phyloP scores from a whole-genome alignment of 2,329 filamentous ascomycete genomes.

The Fusarium clavum region DNA sequence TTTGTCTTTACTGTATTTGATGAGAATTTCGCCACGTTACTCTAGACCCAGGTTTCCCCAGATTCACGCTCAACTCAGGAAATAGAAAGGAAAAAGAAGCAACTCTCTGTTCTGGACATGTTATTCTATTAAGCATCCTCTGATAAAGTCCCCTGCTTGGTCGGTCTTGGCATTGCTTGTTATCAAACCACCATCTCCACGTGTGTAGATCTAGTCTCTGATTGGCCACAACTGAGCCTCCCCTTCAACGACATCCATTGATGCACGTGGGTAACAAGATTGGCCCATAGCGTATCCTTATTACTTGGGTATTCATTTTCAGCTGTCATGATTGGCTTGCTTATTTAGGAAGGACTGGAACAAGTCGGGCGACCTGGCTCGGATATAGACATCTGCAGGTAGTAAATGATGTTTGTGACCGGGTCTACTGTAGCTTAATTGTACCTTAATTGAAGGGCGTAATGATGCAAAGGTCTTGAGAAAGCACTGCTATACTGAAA shows the following conservation, averaged over 20 bases:
- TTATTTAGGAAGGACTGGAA: background rate
- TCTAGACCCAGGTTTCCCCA: background rate
- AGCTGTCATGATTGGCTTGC: background rate
- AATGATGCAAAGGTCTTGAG: background rate
- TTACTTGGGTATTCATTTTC: background rate
- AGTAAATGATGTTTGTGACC: too few relatives aligned
- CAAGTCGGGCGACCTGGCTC: background rate
- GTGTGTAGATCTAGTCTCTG: conserved; percentile 3
- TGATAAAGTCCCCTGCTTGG: conserved; percentile 9
- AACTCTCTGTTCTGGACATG: background rate
- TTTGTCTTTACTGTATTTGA: too few relatives aligned
- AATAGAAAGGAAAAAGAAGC: background rate
- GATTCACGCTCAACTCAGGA: background rate
- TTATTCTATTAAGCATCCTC: background rate
- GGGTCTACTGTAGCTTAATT: too few relatives aligned
- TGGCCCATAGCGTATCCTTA: background rate
- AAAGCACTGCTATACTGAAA: background rate
- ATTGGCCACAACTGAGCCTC: conserved; percentile 29
- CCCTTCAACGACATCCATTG: conserved; percentile 25
- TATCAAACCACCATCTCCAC: conserved; percentile 32
- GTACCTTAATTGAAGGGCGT: too few relatives aligned
- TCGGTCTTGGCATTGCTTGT: conserved; percentile 28
- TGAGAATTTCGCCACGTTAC: too few relatives aligned
- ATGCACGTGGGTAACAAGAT: conserved; percentile 29
- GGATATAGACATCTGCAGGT: background rate